Percentiles rank a stretch among this genome's conserved stretches.
These are phyloP conservation scores for Daldinia caldariorum DNA, from an alignment of 495 filamentous ascomycete genomes.

Conservation along the genomic window DNA sequence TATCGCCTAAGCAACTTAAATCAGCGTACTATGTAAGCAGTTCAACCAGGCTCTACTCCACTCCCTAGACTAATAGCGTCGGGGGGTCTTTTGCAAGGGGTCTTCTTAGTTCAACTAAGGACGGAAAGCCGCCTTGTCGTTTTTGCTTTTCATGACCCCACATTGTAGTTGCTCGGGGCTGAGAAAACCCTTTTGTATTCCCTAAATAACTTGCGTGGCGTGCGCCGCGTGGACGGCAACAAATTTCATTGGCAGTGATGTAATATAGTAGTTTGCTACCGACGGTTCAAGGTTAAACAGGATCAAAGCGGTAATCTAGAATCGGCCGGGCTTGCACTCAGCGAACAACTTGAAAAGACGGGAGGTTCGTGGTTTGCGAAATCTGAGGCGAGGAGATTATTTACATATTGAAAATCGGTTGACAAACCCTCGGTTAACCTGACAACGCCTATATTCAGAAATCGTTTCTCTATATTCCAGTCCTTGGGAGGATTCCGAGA, in stretches of 20 bases:
- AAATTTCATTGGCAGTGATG: slow-evolving; percentile 20
- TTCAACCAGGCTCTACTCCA: too few species aligned
- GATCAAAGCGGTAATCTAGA: slow-evolving; percentile 9
- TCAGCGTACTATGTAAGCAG: neutral
- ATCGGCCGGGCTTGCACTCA: slow-evolving; percentile 3
- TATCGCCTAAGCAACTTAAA: neutral
- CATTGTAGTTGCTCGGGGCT: slow-evolving; percentile 1
- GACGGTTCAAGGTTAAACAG: neutral
- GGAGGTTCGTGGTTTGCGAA: slow-evolving; percentile 3
- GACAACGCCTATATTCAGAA: too few species aligned
- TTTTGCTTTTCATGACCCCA: slow-evolving; percentile 18
- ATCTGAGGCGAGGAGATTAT: neutral
- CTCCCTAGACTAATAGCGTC: too few species aligned
- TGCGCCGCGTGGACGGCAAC: slow-evolving; percentile 21
- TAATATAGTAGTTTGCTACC: neutral
- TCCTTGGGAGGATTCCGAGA: neutral
- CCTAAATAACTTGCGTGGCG: slow-evolving; percentile 17
- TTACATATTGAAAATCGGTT: neutral
- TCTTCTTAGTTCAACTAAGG: slow-evolving; percentile 15
- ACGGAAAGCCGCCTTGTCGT: slow-evolving; percentile 30
- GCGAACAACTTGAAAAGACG: slow-evolving; percentile 2
- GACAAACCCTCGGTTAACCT: too few species aligned
- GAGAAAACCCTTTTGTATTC: slow-evolving; percentile 1
- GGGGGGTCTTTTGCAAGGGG: too few species aligned
- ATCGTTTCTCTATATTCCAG: too few species aligned